phyloP scores from a whole-genome alignment of 768 basidiomycete genomes.

The Tremella mesenterica region DNA sequence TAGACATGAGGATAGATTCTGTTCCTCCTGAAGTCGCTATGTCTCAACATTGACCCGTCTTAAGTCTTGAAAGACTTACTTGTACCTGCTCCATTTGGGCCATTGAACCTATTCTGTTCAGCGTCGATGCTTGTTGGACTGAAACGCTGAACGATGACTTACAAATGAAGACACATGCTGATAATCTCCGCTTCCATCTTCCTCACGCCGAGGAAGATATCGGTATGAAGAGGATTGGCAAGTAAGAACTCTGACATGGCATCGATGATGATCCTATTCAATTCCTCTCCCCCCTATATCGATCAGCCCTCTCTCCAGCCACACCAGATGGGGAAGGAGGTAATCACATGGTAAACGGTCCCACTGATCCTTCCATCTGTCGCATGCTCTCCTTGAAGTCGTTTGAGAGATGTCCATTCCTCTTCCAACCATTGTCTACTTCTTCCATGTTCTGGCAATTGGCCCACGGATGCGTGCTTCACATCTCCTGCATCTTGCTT shows the following conservation, averaged over 20 bases:
- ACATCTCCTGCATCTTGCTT: conserved; percentile 27
- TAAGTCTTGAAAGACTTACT: conserved; percentile 43
- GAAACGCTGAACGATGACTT: conserved; percentile 16
- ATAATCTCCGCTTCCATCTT: conserved; percentile 98
- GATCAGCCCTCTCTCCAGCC: neutral
- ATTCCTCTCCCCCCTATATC: conserved; percentile 61
- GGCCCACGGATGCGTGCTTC: conserved; percentile 12
- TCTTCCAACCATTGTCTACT: conserved; percentile 33
- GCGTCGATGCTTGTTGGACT: conserved; percentile 5
- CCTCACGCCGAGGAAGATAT: conserved; percentile 74
- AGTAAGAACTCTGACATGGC: conserved; percentile 75
- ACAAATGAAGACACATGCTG: conserved; percentile 69
- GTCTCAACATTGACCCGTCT: conserved; percentile 2
- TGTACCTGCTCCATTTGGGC: conserved; percentile 74
- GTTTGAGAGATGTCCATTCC: conserved; percentile 35
- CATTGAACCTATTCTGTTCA: conserved; percentile 54
- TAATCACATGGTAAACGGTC: conserved; percentile 43
- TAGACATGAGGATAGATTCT: conserved; percentile 89
- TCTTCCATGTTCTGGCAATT: conserved; percentile 32
- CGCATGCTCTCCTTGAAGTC: conserved; percentile 37
- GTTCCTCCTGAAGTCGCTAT: conserved; percentile 83
- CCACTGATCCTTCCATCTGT: conserved; percentile 37
- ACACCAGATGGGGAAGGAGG: neutral
- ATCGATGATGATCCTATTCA: conserved; percentile 66
- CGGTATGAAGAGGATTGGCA: conserved; percentile 85